Evolutionary conservation across 352 stramenopile genomes (phyloP).

Genomic region (Thraustochytrium striatum): DNA sequence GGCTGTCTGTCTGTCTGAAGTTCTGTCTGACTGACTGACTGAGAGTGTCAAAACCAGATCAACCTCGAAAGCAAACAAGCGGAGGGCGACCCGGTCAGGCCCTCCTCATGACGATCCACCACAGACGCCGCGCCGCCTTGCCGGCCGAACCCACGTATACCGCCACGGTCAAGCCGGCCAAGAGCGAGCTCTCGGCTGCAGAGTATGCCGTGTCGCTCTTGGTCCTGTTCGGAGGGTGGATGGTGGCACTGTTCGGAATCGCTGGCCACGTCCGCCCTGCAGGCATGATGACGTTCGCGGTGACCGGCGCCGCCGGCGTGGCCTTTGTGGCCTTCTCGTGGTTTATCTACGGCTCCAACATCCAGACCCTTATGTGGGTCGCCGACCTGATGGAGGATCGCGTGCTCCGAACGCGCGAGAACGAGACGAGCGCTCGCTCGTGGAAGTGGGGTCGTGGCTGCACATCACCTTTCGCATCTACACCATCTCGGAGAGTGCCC

Average conservation of each 20-base stretch:
- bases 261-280: constrained; percentile 9
- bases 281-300: constrained; percentile 14
- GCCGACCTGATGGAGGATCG: constrained; percentile 42
- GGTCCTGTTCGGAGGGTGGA: constrained; percentile 33
- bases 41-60: too few species aligned
- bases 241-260: constrained; percentile 35
- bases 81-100: too few species aligned
- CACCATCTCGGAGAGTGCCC: background rate
- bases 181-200: background rate
- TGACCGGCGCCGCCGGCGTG: background rate
- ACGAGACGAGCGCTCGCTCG: constrained; percentile 16
- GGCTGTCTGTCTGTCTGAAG: too few species aligned
- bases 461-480: constrained; percentile 44
- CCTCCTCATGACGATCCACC: too few species aligned
- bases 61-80: too few species aligned
- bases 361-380: constrained; percentile 3
- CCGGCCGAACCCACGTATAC: too few species aligned
- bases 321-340: background rate
- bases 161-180: background rate
- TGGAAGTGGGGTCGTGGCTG: constrained; percentile 23
- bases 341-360: constrained; percentile 10
- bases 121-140: too few species aligned
- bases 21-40: too few species aligned
- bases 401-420: background rate
- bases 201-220: constrained; percentile 13